Evolutionary conservation across 2,329 filamentous ascomycete species (phyloP).

Genomic region (Claviceps arundinis): DNA sequence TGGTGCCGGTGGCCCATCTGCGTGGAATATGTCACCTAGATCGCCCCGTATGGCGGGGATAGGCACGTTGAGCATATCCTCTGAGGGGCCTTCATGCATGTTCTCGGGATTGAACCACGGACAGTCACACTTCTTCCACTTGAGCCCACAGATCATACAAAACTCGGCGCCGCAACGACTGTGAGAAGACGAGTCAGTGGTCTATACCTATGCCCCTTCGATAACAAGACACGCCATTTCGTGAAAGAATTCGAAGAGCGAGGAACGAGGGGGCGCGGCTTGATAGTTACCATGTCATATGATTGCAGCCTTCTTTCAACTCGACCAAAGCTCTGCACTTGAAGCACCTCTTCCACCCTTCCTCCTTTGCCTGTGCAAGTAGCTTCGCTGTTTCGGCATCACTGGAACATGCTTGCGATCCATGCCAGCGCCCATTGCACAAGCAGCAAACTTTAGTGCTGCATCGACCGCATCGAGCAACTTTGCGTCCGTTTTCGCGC

Average conservation of each 20-base stretch:
- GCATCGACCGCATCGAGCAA: conserved; percentile 59
- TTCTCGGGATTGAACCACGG: conserved; percentile 60
- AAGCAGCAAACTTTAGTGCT: conserved; percentile 58
- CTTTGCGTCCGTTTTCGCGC: conserved; percentile 44
- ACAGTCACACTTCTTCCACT: conserved; percentile 76
- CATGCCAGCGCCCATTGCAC: conserved; percentile 67
- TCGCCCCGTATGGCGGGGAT: conserved; percentile 18
- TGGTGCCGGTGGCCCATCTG: conserved; percentile 16
- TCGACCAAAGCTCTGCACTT: conserved; percentile 64
- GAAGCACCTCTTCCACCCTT: conserved; percentile 65
- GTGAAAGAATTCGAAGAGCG: too few relatives aligned
- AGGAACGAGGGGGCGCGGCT: neutral
- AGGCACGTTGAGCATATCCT: conserved; percentile 35
- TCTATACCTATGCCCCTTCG: neutral
- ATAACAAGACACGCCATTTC: neutral
- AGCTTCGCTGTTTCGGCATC: conserved; percentile 53
- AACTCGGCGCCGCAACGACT: conserved; percentile 72
- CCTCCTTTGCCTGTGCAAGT: conserved; percentile 50
- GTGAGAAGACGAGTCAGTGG: neutral
- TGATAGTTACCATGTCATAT: conserved; percentile 63
- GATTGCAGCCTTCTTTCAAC: conserved; percentile 71
- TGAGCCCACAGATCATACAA: conserved; percentile 70
- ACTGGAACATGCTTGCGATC: conserved; percentile 52
- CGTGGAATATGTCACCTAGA: conserved; percentile 8
- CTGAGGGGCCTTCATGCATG: conserved; percentile 39